Conservation (phyloP, 371 early-diverging fungal species). For the Syncephalastrum sp. region DNA sequence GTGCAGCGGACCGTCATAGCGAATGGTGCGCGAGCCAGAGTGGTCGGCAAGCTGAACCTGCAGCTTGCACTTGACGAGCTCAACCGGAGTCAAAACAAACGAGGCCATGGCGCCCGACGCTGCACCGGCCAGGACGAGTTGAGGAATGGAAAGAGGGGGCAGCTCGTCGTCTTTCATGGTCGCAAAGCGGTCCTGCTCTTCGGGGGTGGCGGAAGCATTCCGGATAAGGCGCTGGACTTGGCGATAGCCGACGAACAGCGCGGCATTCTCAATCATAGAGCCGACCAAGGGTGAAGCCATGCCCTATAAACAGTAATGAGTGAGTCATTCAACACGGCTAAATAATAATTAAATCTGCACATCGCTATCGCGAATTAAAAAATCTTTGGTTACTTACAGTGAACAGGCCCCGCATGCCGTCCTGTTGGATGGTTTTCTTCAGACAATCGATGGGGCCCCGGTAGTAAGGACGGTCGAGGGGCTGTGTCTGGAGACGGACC, state of each 20-base stretch:
- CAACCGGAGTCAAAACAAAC: constrained; percentile 90
- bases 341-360: not conserved
- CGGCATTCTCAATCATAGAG: constrained; percentile 93
- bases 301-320: constrained; percentile 54
- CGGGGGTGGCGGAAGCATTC: constrained; percentile 26
- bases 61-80: constrained; percentile 93
- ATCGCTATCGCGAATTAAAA: not conserved
- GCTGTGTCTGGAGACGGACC: constrained; percentile 90
- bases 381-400: constrained; percentile 47
- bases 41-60: constrained; percentile 81
- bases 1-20: constrained; percentile 69
- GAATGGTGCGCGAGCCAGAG: constrained; percentile 15
- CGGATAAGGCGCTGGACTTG: constrained; percentile 75
- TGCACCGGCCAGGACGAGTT: constrained; percentile 82
- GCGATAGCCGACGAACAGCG: constrained; percentile 87
- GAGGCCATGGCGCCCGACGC: constrained; percentile 87
- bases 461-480: constrained; percentile 67
- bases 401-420: constrained; percentile 82
- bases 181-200: constrained; percentile 18
- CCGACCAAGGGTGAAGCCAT: constrained; percentile 90
- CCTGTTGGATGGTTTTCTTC: constrained; percentile 59
- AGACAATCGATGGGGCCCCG: constrained; percentile 87
- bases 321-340: not conserved
- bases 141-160: constrained; percentile 57
- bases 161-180: constrained; percentile 20